phyloP scores from a whole-genome alignment of 2,329 filamentous ascomycete genomes.

The Calonectria pseudoreteaudii region DNA sequence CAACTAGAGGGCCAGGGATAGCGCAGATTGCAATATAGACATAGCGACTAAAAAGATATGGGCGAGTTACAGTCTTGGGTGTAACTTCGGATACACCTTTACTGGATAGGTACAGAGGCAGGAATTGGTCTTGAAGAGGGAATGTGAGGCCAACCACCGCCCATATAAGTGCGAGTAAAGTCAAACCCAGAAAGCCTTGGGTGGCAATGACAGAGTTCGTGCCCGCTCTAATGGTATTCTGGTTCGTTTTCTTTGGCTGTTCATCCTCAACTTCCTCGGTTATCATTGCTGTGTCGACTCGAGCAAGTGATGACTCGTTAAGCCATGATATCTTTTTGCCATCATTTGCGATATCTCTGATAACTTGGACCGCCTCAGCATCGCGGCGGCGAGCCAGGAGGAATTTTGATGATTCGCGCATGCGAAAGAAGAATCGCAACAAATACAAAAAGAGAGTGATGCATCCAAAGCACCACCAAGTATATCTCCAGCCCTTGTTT shows the following conservation, averaged over 20 bases:
- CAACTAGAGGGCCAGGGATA: neutral
- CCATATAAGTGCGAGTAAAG: neutral
- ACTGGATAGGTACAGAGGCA: neutral
- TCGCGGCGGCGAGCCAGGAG: neutral
- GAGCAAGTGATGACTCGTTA: neutral
- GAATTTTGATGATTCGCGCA: neutral
- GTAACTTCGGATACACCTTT: neutral
- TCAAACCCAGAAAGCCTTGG: neutral
- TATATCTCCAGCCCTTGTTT: constrained; percentile 3
- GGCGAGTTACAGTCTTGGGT: neutral
- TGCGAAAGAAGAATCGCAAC: neutral
- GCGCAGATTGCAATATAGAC: neutral
- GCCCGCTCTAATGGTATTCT: neutral
- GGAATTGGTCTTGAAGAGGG: neutral
- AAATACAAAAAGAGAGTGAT: neutral
- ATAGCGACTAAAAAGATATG: neutral
- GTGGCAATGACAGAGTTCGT: neutral
- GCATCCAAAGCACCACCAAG: neutral
- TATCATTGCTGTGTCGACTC: neutral
- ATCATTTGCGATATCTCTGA: neutral
- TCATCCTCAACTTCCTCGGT: neutral
- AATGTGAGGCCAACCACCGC: neutral
- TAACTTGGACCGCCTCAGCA: neutral
- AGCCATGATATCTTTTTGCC: neutral
- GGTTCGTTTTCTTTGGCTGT: neutral